A percentile compares a stretch with the other conserved stretches of the same genome.
Evolutionary conservation across 2,329 filamentous ascomycete species (phyloP).

Genomic region (Leptographium flavum): DNA sequence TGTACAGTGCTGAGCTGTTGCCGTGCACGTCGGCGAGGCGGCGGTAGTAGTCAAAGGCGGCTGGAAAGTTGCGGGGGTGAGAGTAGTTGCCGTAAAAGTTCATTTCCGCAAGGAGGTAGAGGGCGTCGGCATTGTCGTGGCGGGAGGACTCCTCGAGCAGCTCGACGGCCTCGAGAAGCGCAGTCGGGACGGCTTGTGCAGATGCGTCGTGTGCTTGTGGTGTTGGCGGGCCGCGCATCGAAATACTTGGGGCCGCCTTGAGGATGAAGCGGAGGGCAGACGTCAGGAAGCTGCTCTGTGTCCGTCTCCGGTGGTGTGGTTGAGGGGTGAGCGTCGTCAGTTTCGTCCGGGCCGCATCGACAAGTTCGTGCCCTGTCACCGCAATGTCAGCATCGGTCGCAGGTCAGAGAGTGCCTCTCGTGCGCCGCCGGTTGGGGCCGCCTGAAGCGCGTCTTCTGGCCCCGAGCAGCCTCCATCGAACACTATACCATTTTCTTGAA

Average conservation of each 20-base stretch:
- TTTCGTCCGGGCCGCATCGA: conserved; percentile 35
- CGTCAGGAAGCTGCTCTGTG: conserved; percentile 28
- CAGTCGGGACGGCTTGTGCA: conserved; percentile 23
- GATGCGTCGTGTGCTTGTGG: conserved; percentile 15
- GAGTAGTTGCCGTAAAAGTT: conserved; percentile 95
- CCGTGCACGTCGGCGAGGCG: conserved; percentile 62
- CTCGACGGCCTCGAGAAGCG: conserved; percentile 34
- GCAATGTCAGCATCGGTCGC: not conserved
- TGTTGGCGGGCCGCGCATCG: conserved; percentile 28
- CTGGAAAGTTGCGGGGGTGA: conserved; percentile 65
- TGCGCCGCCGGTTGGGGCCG: not conserved
- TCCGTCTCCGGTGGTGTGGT: conserved; percentile 27
- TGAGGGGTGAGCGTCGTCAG: conserved; percentile 34
- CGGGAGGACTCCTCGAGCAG: conserved; percentile 37
- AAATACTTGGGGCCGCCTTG: conserved; percentile 35
- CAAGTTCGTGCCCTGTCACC: conserved; percentile 33
- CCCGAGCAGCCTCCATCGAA: not conserved
- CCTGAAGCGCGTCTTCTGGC: conserved; percentile 2
- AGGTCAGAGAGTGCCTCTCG: not conserved
- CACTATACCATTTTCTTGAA: not conserved
- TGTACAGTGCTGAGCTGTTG: conserved; percentile 87
- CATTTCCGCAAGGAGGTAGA: conserved; percentile 82
- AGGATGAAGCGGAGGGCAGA: conserved; percentile 28
- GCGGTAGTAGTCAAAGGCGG: conserved; percentile 70
- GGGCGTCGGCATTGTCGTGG: conserved; percentile 61